Evolutionary conservation across 2,329 filamentous ascomycete genomes (phyloP), one percentile per base, ranked within the genome.

Genomic region (Hypoxylon sp.): DNA sequence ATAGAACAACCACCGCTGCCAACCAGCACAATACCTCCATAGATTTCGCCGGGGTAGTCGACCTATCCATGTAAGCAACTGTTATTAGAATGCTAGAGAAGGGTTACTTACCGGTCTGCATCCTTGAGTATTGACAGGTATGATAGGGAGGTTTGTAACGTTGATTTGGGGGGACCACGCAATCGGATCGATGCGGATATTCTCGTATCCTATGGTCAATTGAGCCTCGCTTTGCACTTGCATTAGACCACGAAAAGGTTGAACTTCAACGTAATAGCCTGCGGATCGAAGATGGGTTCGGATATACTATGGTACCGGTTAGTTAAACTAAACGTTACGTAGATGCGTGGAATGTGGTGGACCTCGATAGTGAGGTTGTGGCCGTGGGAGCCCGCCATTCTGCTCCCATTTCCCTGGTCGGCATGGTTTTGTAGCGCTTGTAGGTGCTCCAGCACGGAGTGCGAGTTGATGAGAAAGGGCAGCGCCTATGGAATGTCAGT

Each of bases 221-320:
- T 24, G 20, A 24, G 61, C 56, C 7, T 54, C 3, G 19, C 41
- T 22, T 2, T 41, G 19, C 15, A 56, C 32, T 17, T 57, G 64
- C 51, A 59, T 37, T 11, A 50, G 6, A n/a, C 34, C 57, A 10
- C 44, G 44, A 24, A 64, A 51, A 15, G 43, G 61, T 20, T 67
- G 60, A 15, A 56, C 32, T 24, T 67, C 64, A n/a, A 64, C 57
- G 28, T 67, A 67, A 32, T 67, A 67, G 19, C 60, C 64, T 30
- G 19, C 20, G n/a, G 51, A 44, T 24, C 22, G n/a, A 7, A 67
- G 32, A 15, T 64, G n/a, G 39, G 56, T 13, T 39, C 59, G 49
- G 46, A 67, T 67, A 37, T 67, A 67, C 64, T 67, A 26, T 11
- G 20, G 39, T 17, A 26, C 19, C 10, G 4, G 19, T 61, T 32